These are phyloP conservation scores for Podila clonocystis DNA, from an alignment of 192 early-diverging fungal species.

Conservation along the genomic window DNA sequence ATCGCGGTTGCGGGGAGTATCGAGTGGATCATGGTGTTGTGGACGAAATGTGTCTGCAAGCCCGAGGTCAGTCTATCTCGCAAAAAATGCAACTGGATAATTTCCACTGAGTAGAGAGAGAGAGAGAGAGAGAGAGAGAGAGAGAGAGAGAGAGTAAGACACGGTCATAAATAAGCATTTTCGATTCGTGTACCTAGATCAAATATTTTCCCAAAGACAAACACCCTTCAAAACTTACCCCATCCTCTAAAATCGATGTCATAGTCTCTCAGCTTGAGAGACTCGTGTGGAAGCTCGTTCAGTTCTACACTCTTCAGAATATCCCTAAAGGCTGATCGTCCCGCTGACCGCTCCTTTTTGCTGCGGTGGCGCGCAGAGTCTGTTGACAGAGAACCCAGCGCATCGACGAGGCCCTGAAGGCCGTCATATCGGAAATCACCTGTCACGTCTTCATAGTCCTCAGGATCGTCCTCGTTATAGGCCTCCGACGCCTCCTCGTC, in stretches of 20 bases:
- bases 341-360: constrained; percentile 64
- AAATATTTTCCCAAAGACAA: not conserved
- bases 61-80: constrained; percentile 36
- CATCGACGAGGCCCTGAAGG: constrained; percentile 65
- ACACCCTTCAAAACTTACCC: constrained; percentile 32
- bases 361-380: constrained; percentile 67
- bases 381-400: constrained; percentile 62
- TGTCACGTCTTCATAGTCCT: constrained; percentile 47
- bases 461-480: constrained; percentile 54
- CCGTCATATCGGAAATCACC: constrained; percentile 58
- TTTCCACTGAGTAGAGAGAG: constrained; percentile 24
- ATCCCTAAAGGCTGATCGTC: constrained; percentile 73
- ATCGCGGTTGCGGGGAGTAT: constrained; percentile 32
- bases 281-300: constrained; percentile 60
- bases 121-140: too few relatives aligned
- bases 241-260: constrained; percentile 66
- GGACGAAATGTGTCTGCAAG: constrained; percentile 46
- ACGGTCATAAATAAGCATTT: too few relatives aligned
- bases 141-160: too few relatives aligned
- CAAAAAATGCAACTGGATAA: constrained; percentile 37
- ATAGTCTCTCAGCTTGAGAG: constrained; percentile 59
- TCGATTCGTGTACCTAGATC: not conserved
- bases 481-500: constrained; percentile 32
- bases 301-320: constrained; percentile 70
- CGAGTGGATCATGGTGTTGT: constrained; percentile 50